Evolutionary conservation across 306 rosid genomes (phyloP).

Genomic region (Bauhinia variegata): DNA sequence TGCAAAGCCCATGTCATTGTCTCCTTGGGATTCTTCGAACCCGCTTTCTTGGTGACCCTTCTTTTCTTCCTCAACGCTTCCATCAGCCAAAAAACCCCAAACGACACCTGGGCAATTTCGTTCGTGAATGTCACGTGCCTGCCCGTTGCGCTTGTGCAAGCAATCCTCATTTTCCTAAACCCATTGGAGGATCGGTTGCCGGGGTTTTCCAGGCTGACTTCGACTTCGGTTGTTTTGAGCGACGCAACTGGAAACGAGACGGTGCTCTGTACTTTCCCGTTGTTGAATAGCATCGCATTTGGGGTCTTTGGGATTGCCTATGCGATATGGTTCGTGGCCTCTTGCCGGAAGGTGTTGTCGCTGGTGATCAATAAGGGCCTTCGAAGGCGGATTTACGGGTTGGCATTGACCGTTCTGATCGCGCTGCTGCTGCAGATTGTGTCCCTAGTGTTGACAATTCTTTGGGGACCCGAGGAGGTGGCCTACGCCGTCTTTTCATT

Average conservation of each 20-base stretch:
- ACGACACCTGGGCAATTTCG: constrained; percentile 39
- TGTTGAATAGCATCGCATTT: constrained; percentile 50
- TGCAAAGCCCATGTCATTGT: constrained; percentile 59
- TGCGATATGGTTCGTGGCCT: constrained; percentile 52
- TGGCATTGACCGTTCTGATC: constrained; percentile 44
- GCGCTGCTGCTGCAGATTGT: constrained; percentile 59
- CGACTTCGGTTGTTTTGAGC: not conserved
- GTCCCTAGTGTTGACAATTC: constrained; percentile 38
- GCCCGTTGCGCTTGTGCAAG: constrained; percentile 45
- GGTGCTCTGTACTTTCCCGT: constrained; percentile 62
- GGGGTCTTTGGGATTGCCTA: constrained; percentile 50
- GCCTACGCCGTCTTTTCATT: constrained; percentile 42
- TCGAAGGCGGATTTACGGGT: constrained; percentile 49
- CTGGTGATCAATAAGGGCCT: constrained; percentile 75
- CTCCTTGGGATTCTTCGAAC: constrained; percentile 71
- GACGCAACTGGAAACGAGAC: not conserved
- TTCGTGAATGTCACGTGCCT: constrained; percentile 46
- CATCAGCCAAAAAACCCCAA: constrained; percentile 39
- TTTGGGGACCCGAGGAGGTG: constrained; percentile 51
- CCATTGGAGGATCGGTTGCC: constrained; percentile 42
- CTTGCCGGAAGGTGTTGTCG: constrained; percentile 63
- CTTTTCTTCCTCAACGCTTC: constrained; percentile 75
- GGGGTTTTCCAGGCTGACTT: constrained; percentile 24
- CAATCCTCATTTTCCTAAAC: constrained; percentile 32
- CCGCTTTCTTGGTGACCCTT: constrained; percentile 69